Evolutionary conservation across 2,329 filamentous ascomycete species (phyloP).

Genomic region (Aspergillus pseudoglaucus): DNA sequence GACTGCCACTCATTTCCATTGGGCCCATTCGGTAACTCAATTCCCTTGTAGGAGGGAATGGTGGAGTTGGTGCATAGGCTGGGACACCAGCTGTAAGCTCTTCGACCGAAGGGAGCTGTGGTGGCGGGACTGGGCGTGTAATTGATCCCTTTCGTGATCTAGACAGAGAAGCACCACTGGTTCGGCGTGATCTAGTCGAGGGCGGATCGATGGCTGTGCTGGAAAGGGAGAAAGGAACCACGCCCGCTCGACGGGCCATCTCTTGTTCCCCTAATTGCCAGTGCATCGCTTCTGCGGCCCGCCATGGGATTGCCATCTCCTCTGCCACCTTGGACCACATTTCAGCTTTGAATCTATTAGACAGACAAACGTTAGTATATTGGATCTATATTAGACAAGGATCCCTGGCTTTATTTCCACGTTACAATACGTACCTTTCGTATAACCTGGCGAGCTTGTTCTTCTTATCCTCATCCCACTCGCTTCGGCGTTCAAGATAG

Average conservation of each 20-base stretch:
- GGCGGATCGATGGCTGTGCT: slow-evolving; percentile 49
- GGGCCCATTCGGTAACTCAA: slow-evolving; percentile 25
- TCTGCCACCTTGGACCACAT: slow-evolving; percentile 97
- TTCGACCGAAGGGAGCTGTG: slow-evolving; percentile 39
- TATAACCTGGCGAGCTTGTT: slow-evolving; percentile 93
- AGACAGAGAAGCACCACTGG: slow-evolving; percentile 30
- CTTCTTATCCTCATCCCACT: slow-evolving; percentile 97
- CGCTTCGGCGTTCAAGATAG: slow-evolving; percentile 83
- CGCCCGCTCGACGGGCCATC: slow-evolving; percentile 87
- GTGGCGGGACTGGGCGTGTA: slow-evolving; percentile 30
- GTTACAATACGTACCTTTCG: slow-evolving; percentile 63
- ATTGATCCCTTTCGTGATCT: slow-evolving; percentile 35
- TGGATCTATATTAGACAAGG: background rate
- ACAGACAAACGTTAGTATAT: slow-evolving; percentile 7
- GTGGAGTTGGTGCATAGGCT: slow-evolving; percentile 35
- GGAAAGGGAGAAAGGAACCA: slow-evolving; percentile 72
- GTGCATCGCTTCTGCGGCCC: slow-evolving; percentile 94
- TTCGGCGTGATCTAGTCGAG: slow-evolving; percentile 28
- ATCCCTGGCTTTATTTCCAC: background rate
- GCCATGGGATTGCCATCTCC: slow-evolving; percentile 92
- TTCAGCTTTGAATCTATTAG: slow-evolving; percentile 79
- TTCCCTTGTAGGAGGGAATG: slow-evolving; percentile 28
- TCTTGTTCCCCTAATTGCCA: slow-evolving; percentile 92
- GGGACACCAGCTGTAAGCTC: slow-evolving; percentile 43
- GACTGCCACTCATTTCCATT: slow-evolving; percentile 24